Evolutionary conservation across 177 flowering plant genomes (phyloP), one percentile per base, ranked within the genome.

Genomic region (Tripterygium wilfordii): DNA sequence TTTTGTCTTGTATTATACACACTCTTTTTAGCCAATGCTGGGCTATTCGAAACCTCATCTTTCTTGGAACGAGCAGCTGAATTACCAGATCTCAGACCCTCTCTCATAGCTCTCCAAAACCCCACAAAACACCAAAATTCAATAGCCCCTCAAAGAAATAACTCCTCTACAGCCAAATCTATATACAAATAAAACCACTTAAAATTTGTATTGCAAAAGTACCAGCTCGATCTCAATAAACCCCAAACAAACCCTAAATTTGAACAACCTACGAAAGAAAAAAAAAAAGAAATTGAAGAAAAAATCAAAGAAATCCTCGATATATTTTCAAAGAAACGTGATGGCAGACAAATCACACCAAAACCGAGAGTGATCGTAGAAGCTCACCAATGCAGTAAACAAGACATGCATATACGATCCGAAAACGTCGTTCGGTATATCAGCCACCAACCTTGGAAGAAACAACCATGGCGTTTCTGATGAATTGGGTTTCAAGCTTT

Each of bases 31-130:
- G 14, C 36, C 6, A 12, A 9, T 48, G 17, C 25, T 10, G 5
- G 16, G 26, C 20, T 23, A 29, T 10, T 2, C 51, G 4, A 20
- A 13, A 16, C 40, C 29, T 36, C 14, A 10, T 12, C 48, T 10
- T 10, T 23, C 37, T 43, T 48, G 8, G 24, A 12, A 26, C 22
- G 17, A 7, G 16, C 27, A 27, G n/a, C 1, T 18, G 9, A 2
- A 2, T 6, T 6, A 16, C 48, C 48, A 39, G 62, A 57, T 47
- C 62, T 23, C 44, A 54, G 35, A 15, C 59, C 49, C 49, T 42
- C 52, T 17, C 16, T 45, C 70, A 66, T 66, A 41, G 53, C 53
- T 29, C 10, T 20, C 9, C 40, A 29, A n/a, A 20, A 3, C 39
- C 8, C 30, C 40, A 17, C 28, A 15, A 6, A 36, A 42, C 20